Evolutionary conservation across 2,329 filamentous ascomycete genomes (phyloP).

Genomic region (Cordyceps javanica): DNA sequence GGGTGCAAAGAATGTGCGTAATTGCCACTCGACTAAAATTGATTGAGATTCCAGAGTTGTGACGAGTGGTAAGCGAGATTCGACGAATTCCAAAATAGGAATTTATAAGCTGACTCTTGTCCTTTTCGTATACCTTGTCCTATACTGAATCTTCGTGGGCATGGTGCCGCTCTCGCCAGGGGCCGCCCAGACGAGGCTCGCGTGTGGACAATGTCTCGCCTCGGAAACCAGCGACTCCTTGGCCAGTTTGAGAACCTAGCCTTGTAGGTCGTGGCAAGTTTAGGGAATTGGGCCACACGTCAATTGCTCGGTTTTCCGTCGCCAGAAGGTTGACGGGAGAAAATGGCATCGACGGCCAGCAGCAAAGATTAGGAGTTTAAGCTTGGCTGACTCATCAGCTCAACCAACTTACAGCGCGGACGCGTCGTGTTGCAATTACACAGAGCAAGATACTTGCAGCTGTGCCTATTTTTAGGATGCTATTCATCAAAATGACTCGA

Average conservation of each 20-base stretch:
- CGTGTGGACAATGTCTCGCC: neutral
- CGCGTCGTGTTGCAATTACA: neutral
- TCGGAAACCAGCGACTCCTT: neutral
- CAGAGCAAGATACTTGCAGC: neutral
- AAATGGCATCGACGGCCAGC: neutral
- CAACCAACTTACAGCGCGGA: neutral
- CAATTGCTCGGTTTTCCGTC: neutral
- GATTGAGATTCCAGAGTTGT: neutral
- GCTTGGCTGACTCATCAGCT: conserved; percentile 7
- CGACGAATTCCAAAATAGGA: neutral
- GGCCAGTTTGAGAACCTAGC: neutral
- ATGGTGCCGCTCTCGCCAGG: neutral
- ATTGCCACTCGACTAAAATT: neutral
- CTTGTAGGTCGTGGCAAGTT: neutral
- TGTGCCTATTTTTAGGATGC: neutral
- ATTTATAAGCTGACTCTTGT: neutral
- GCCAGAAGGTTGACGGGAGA: neutral
- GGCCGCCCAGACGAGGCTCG: neutral
- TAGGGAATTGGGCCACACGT: neutral
- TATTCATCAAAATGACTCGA: neutral
- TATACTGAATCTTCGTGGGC: neutral
- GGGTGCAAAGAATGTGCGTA: neutral
- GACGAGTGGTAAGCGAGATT: neutral
- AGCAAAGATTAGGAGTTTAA: neutral
- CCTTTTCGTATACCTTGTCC: neutral